Conservation (phyloP, 148 eudicot genomes). For the Heliosperma pusillum region DNA sequence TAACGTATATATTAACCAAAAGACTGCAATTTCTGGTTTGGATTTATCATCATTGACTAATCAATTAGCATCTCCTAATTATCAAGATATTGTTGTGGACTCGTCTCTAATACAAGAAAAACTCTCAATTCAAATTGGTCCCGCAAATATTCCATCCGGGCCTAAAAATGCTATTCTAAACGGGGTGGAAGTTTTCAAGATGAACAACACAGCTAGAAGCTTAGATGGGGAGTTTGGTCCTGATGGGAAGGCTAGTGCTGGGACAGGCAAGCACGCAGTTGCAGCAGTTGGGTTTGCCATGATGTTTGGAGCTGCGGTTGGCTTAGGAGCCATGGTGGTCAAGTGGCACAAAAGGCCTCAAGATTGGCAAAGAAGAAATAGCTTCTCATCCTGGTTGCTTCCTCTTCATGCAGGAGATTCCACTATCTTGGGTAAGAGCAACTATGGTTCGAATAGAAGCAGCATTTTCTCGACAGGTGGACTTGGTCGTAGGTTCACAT, state of each 20-base stretch:
- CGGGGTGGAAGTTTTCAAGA: slow-evolving; percentile 66
- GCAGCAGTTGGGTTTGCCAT: slow-evolving; percentile 85
- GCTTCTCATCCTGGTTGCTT: slow-evolving; percentile 82
- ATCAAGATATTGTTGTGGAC: slow-evolving; percentile 57
- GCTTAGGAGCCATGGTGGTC: slow-evolving; percentile 81
- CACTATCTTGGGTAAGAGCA: slow-evolving; percentile 46
- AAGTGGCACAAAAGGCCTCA: slow-evolving; percentile 82
- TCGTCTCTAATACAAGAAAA: slow-evolving; percentile 38
- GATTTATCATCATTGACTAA: slow-evolving; percentile 58
- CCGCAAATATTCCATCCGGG: slow-evolving; percentile 39
- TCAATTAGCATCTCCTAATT: slow-evolving; percentile 50
- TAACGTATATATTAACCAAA: slow-evolving; percentile 60
- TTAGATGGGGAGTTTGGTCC: slow-evolving; percentile 70
- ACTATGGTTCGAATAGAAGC: slow-evolving; percentile 54
- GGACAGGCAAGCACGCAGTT: slow-evolving; percentile 35
- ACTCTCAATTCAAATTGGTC: slow-evolving; percentile 55
- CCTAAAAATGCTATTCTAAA: slow-evolving; percentile 59
- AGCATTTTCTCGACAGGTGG: slow-evolving; percentile 55
- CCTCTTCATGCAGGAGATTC: slow-evolving; percentile 75
- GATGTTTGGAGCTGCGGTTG: slow-evolving; percentile 94
- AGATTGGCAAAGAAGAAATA: slow-evolving; percentile 76
- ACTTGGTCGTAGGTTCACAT: slow-evolving; percentile 60
- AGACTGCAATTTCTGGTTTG: slow-evolving; percentile 49
- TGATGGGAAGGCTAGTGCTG: slow-evolving; percentile 31
- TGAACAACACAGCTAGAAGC: slow-evolving; percentile 70